Percentiles rank a stretch among this genome's conserved stretches.
Conservation (phyloP, 768 basidiomycete species). For the Rhizopogon vesiculosus region DNA sequence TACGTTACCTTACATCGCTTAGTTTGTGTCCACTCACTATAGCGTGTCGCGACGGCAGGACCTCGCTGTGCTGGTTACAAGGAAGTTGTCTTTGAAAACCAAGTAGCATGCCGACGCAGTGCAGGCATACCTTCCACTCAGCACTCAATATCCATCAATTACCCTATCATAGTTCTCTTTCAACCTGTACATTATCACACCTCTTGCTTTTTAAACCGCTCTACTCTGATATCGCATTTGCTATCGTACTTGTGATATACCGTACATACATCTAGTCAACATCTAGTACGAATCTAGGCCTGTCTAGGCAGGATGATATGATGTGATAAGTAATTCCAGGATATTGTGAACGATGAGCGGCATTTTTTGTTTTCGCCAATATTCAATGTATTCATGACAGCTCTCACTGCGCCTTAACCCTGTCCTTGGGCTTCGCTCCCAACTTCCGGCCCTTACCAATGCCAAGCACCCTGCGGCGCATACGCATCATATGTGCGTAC, state of each 20-base stretch:
- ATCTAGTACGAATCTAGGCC: background rate
- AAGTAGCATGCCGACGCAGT: background rate
- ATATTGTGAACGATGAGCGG: background rate
- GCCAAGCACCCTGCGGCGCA: slow-evolving; percentile 51
- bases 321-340: background rate
- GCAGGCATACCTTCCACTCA: background rate
- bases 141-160: background rate
- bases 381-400: background rate
- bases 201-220: too few relatives aligned
- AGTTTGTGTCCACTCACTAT: background rate
- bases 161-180: too few relatives aligned
- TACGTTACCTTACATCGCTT: slow-evolving; percentile 8
- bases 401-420: slow-evolving; percentile 15
- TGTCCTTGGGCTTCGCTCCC: slow-evolving; percentile 30
- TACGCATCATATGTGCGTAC: slow-evolving; percentile 57
- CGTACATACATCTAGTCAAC: too few relatives aligned
- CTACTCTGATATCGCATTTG: too few relatives aligned
- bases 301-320: background rate
- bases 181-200: too few relatives aligned
- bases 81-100: background rate
- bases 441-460: slow-evolving; percentile 25
- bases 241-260: too few relatives aligned
- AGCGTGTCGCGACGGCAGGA: slow-evolving; percentile 14
- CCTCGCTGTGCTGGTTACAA: slow-evolving; percentile 14
- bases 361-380: background rate